These are phyloP conservation scores for Cubamyces lactineus DNA, from an alignment of 768 basidiomycete genomes.

Conservation along the genomic window DNA sequence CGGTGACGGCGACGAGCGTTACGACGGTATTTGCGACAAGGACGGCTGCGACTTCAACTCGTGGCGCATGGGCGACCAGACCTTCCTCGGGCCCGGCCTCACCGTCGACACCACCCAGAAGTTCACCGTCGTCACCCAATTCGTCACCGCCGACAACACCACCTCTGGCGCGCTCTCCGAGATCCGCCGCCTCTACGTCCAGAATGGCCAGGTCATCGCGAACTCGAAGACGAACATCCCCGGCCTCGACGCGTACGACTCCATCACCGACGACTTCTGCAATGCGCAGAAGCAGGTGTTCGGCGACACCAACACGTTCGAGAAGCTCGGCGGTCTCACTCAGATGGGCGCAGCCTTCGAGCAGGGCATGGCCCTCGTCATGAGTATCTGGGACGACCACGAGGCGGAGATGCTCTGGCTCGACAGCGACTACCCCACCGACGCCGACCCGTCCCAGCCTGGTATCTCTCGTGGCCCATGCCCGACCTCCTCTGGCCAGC, in stretches of 20 bases:
- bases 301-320: slow-evolving; percentile 49
- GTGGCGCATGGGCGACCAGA: slow-evolving; percentile 52
- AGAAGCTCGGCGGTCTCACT: slow-evolving; percentile 44
- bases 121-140: slow-evolving; percentile 64
- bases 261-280: slow-evolving; percentile 55
- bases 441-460: slow-evolving; percentile 34
- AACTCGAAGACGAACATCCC: slow-evolving; percentile 54
- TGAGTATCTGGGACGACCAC: slow-evolving; percentile 59
- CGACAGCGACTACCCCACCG: slow-evolving; percentile 34
- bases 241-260: slow-evolving; percentile 46
- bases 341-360: slow-evolving; percentile 39
- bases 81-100: slow-evolving; percentile 52
- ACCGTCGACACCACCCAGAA: slow-evolving; percentile 53
- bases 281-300: slow-evolving; percentile 48
- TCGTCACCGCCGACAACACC: slow-evolving; percentile 51
- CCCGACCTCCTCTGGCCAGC: slow-evolving; percentile 50
- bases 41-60: slow-evolving; percentile 69
- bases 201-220: slow-evolving; percentile 53
- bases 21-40: slow-evolving; percentile 53
- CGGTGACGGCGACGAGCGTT: slow-evolving; percentile 37
- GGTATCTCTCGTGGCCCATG: slow-evolving; percentile 56
- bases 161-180: slow-evolving; percentile 51
- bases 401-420: slow-evolving; percentile 39
- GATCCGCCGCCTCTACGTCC: slow-evolving; percentile 59
- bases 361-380: slow-evolving; percentile 51